These are phyloP conservation scores for Hanseniaspora valbyensis DNA, from an alignment of 805 yeast species.

Conservation along the genomic window DNA sequence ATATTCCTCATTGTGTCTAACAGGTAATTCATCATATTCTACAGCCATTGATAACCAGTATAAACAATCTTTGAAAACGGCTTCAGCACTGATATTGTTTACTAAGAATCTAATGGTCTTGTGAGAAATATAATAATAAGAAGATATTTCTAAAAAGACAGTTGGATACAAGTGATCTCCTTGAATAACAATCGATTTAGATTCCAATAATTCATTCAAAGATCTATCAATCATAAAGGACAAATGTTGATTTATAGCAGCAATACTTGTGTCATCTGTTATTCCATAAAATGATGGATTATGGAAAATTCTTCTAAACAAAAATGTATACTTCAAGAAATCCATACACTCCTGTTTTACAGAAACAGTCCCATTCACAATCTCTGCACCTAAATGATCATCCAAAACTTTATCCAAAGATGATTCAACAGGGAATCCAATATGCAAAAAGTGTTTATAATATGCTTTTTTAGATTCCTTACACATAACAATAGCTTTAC, in stretches of 20 bases:
- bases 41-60: conserved; percentile 42
- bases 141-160: conserved; percentile 71
- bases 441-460: conserved; percentile 73
- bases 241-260: conserved; percentile 48
- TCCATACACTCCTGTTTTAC: conserved; percentile 85
- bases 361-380: conserved; percentile 84
- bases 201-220: conserved; percentile 53
- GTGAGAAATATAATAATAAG: conserved; percentile 89
- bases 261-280: conserved; percentile 47
- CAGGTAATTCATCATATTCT: conserved; percentile 81
- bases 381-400: conserved; percentile 93
- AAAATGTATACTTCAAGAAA: conserved; percentile 91
- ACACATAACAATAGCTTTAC: conserved; percentile 87
- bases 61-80: conserved; percentile 37
- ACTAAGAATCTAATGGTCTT: conserved; percentile 67
- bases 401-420: conserved; percentile 64
- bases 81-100: conserved; percentile 35
- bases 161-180: conserved; percentile 52
- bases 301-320: conserved; percentile 85
- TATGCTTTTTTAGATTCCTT: conserved; percentile 73
- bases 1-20: conserved; percentile 84
- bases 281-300: conserved; percentile 90
- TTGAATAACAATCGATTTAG: conserved; percentile 51
- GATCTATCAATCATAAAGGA: conserved; percentile 59
- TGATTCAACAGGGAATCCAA: conserved; percentile 94